A percentile compares a stretch with the other conserved stretches of the same genome.
Conservation (phyloP, 257 asterid species). For the Scutellaria baicalensis region DNA sequence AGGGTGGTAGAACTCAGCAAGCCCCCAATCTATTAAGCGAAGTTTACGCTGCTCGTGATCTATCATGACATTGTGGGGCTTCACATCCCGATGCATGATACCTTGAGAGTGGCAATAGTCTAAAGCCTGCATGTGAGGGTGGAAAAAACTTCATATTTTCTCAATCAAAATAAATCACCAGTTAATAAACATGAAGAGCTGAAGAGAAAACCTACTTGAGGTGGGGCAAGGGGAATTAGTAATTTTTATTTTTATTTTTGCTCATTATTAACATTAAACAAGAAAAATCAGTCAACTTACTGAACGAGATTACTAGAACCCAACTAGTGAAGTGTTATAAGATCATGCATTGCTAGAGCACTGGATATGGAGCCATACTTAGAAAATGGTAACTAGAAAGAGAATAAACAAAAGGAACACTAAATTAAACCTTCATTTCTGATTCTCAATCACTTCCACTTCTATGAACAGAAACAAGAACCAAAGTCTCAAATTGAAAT, state of each 20-base stretch:
- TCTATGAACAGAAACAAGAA: neutral
- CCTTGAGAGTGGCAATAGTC: conserved; percentile 70
- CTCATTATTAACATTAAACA: neutral
- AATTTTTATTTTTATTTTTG: neutral
- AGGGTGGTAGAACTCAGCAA: conserved; percentile 64
- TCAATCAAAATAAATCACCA: conserved; percentile 1
- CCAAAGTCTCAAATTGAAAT: neutral
- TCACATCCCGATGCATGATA: conserved; percentile 68
- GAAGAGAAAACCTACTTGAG: neutral
- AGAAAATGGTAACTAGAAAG: neutral
- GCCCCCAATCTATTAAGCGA: conserved; percentile 62
- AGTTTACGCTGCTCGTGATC: conserved; percentile 59
- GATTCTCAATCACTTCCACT: neutral
- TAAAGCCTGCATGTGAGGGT: conserved; percentile 33
- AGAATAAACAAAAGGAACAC: neutral
- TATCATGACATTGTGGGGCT: conserved; percentile 65
- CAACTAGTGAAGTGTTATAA: neutral
- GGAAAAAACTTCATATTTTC: neutral
- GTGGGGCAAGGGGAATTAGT: no score
- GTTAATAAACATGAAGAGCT: neutral
- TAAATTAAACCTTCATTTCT: neutral
- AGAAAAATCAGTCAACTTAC: neutral
- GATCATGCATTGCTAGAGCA: neutral
- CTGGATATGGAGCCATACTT: neutral
- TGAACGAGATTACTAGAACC: neutral